Percentiles rank a stretch among this genome's conserved stretches.
Conservation (phyloP, 192 early-diverging fungal species). For the Backusella psychrophila region DNA sequence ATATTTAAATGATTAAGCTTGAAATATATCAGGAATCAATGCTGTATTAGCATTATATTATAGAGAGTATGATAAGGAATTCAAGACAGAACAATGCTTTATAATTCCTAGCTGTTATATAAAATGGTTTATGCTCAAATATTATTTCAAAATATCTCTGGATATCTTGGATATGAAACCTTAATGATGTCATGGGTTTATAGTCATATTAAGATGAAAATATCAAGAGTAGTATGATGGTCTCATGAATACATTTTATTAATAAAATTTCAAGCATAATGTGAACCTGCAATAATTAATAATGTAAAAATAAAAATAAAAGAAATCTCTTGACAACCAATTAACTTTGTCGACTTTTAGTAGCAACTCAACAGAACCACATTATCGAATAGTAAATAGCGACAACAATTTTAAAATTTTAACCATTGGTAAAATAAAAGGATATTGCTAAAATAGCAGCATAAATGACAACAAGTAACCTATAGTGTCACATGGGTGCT, state of each 20-base stretch:
- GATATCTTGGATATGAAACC: neutral
- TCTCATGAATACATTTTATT: neutral
- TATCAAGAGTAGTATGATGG: neutral
- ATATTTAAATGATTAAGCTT: neutral
- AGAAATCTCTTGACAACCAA: neutral
- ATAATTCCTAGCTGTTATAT: neutral
- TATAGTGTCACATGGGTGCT: too few species aligned
- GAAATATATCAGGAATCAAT: neutral
- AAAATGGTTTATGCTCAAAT: neutral
- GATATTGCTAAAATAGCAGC: neutral
- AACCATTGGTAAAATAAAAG: neutral
- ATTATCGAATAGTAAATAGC: neutral
- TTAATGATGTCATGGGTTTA: neutral
- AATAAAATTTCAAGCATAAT: neutral
- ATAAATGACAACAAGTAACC: neutral
- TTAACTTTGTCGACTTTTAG: neutral
- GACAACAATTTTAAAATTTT: neutral
- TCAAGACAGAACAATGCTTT: too few species aligned
- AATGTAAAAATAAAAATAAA: neutral
- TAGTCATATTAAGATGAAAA: neutral
- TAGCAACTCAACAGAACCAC: neutral
- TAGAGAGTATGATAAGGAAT: too few species aligned
- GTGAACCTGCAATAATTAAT: neutral
- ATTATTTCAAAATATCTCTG: neutral
- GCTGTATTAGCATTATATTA: neutral